A percentile compares a stretch with the other conserved stretches of the same genome.
Conservation (phyloP, 1,284 basidiomycete species). For the Flammula alnicola region DNA sequence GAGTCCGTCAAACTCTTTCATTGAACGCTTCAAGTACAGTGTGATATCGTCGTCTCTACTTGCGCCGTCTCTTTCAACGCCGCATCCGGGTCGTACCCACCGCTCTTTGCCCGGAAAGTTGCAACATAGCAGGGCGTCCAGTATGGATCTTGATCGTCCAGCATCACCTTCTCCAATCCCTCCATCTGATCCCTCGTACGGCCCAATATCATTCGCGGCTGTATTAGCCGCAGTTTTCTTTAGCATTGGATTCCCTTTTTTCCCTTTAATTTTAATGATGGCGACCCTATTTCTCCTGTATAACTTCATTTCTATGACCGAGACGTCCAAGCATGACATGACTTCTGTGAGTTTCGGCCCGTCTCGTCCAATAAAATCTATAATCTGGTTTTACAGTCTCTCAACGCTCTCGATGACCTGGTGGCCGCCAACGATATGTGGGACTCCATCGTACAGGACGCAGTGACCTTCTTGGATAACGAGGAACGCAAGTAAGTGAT, state of each 20-base stretch:
- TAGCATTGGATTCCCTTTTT: slow-evolving; percentile 51
- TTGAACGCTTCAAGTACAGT: slow-evolving; percentile 83
- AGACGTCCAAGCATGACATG: slow-evolving; percentile 51
- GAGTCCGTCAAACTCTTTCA: slow-evolving; percentile 51
- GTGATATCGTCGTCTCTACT: slow-evolving; percentile 83
- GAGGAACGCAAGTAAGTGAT: slow-evolving; percentile 65
- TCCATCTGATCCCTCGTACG: slow-evolving; percentile 37
- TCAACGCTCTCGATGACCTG: slow-evolving; percentile 66
- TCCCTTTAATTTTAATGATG: slow-evolving; percentile 47
- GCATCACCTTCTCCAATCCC: slow-evolving; percentile 11
- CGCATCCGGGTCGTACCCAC: slow-evolving; percentile 34
- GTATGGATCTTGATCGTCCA: slow-evolving; percentile 30
- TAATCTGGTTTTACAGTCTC: slow-evolving; percentile 45
- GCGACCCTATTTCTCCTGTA: slow-evolving; percentile 46
- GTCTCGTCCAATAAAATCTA: neutral
- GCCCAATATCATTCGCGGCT: slow-evolving; percentile 43
- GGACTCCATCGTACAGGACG: slow-evolving; percentile 73
- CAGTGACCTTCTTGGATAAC: slow-evolving; percentile 63
- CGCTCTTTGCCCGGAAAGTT: slow-evolving; percentile 48
- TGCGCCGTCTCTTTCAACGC: slow-evolving; percentile 47
- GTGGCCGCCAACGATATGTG: slow-evolving; percentile 68
- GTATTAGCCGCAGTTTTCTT: slow-evolving; percentile 48
- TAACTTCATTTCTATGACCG: slow-evolving; percentile 41
- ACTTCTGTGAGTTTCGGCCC: slow-evolving; percentile 50
- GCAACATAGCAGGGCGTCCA: slow-evolving; percentile 45